phyloP scores from a whole-genome alignment of 2,329 filamentous ascomycete genomes.

The Phaeosphaeria sp. region DNA sequence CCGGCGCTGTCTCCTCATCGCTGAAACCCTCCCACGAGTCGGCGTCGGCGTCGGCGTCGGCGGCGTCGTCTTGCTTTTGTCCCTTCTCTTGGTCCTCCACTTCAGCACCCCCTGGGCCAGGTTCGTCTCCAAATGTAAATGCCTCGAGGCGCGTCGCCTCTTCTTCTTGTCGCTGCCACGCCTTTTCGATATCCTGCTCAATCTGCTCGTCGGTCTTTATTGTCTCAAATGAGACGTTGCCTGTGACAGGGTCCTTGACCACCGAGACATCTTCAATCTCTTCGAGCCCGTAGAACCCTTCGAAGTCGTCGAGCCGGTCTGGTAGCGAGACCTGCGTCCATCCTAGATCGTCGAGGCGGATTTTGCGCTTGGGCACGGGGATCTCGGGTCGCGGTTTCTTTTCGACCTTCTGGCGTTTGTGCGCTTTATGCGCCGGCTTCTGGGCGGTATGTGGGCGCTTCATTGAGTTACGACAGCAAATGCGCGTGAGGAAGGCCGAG shows the following conservation, averaged over 20 bases:
- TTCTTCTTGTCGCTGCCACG: slow-evolving; percentile 27
- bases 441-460: slow-evolving; percentile 47
- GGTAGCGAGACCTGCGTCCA: slow-evolving; percentile 73
- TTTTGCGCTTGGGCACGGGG: slow-evolving; percentile 35
- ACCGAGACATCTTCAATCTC: slow-evolving; percentile 92
- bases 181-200: slow-evolving; percentile 28
- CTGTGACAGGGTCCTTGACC: slow-evolving; percentile 63
- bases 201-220: slow-evolving; percentile 36
- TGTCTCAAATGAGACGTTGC: slow-evolving; percentile 52
- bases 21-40: slow-evolving; percentile 38
- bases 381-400: slow-evolving; percentile 18
- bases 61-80: slow-evolving; percentile 9
- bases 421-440: slow-evolving; percentile 49
- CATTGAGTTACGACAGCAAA: slow-evolving; percentile 24
- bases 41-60: slow-evolving; percentile 17
- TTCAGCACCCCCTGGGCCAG: slow-evolving; percentile 11
- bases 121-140: slow-evolving; percentile 25
- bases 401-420: slow-evolving; percentile 53
- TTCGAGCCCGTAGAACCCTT: slow-evolving; percentile 90
- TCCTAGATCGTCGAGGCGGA: slow-evolving; percentile 60
- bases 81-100: slow-evolving; percentile 2
- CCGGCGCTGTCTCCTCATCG: slow-evolving; percentile 20
- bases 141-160: slow-evolving; percentile 27
- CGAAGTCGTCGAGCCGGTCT: slow-evolving; percentile 83
- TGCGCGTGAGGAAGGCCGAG: slow-evolving; percentile 9